Conservation (phyloP, 441 rosid genomes). For the Biscutella laevigata region DNA sequence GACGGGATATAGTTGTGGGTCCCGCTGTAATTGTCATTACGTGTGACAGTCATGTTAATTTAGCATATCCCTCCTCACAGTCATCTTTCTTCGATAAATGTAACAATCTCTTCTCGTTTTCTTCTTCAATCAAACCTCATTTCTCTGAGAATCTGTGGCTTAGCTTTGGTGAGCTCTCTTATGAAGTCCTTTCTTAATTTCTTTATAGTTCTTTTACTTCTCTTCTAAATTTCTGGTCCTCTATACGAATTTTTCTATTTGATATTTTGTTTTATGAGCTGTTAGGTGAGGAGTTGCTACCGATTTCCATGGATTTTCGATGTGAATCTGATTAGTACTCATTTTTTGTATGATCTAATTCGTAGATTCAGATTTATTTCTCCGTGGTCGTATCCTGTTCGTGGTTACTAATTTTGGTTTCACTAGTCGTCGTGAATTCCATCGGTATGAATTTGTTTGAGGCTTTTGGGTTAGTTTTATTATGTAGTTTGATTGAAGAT, state of each 20-base stretch:
- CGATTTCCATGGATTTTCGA: not conserved
- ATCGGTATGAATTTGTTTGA: not conserved
- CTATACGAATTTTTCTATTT: not conserved
- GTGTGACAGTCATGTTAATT: slow-evolving; percentile 8
- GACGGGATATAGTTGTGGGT: slow-evolving; percentile 8
- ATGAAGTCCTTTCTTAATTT: not conserved
- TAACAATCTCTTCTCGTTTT: slow-evolving; percentile 5
- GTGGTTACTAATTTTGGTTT: not conserved
- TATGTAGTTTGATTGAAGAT: not conserved
- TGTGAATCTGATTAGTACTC: not conserved
- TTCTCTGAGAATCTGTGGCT: slow-evolving; percentile 18
- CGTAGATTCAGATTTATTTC: not conserved
- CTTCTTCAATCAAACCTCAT: slow-evolving; percentile 13
- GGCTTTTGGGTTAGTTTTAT: not conserved
- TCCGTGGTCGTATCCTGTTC: not conserved
- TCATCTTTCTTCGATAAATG: slow-evolving; percentile 24
- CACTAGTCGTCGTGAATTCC: not conserved
- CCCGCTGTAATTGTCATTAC: slow-evolving; percentile 23
- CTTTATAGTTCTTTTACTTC: not conserved
- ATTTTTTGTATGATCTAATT: not conserved
- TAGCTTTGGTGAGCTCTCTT: slow-evolving; percentile 23
- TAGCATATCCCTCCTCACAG: slow-evolving; percentile 22
- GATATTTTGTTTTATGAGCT: not conserved
- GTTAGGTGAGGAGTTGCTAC: slow-evolving; percentile 16
- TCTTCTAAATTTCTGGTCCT: not conserved